phyloP scores from a whole-genome alignment of 164 flowering plant genomes.

The Chimonanthus salicifolius region DNA sequence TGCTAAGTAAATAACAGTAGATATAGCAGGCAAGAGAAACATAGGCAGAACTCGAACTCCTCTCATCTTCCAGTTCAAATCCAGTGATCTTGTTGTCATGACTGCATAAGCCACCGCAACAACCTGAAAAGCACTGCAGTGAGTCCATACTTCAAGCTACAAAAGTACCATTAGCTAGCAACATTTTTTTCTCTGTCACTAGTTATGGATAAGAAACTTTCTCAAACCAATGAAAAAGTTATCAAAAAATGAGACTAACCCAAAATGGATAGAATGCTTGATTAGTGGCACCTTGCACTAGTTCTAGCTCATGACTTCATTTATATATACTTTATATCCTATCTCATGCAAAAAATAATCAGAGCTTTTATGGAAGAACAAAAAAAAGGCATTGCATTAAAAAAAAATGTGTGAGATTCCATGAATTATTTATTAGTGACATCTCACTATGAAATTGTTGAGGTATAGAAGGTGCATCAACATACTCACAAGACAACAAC shows the following conservation, averaged over 20 bases:
- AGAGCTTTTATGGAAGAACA: too few species aligned
- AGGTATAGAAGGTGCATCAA: too few species aligned
- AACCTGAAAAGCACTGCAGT: constrained; percentile 35
- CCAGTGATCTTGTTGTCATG: constrained; percentile 68
- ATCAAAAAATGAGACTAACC: background rate
- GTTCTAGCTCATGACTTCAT: too few species aligned
- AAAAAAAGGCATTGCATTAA: too few species aligned
- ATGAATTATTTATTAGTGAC: too few species aligned
- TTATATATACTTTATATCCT: too few species aligned
- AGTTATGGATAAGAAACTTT: background rate
- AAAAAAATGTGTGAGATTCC: too few species aligned
- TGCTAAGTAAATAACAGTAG: constrained; percentile 42
- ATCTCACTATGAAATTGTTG: too few species aligned
- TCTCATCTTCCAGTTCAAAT: constrained; percentile 82
- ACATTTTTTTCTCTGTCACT: background rate
- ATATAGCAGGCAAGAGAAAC: constrained; percentile 72
- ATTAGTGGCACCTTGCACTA: too few species aligned
- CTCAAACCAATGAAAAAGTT: background rate
- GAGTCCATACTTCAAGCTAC: background rate
- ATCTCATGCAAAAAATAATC: too few species aligned
- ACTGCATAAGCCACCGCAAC: constrained; percentile 87
- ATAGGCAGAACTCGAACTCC: constrained; percentile 75
- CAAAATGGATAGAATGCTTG: background rate
- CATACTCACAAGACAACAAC: too few species aligned
- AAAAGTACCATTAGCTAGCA: background rate